Percentiles rank a stretch among this genome's conserved stretches.
Conservation (phyloP, 2,329 filamentous ascomycete genomes). For the Ceratocystis huliohia region DNA sequence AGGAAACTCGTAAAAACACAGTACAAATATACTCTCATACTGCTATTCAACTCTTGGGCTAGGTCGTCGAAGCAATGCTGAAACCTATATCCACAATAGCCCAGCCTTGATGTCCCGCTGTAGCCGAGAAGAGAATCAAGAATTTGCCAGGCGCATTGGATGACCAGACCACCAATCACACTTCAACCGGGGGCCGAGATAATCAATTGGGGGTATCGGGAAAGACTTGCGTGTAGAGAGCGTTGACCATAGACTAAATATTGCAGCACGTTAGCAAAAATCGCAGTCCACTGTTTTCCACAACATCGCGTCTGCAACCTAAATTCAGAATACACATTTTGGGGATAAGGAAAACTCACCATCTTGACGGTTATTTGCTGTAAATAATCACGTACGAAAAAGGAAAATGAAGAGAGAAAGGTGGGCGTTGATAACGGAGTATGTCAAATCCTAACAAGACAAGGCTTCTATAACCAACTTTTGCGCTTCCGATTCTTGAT, state of each 20-base stretch:
- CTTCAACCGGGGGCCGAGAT: background rate
- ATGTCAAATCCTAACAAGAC: slow-evolving; percentile 6
- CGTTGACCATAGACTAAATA: slow-evolving; percentile 31
- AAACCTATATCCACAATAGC: background rate
- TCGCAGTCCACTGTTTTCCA: background rate
- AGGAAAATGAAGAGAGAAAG: background rate
- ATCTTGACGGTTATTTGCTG: slow-evolving; percentile 14
- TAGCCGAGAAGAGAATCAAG: background rate
- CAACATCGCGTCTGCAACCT: background rate
- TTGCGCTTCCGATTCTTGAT: slow-evolving; percentile 17
- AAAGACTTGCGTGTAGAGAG: slow-evolving; percentile 48
- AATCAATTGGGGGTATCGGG: background rate
- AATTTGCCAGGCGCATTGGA: background rate
- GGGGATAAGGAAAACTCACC: slow-evolving; percentile 26
- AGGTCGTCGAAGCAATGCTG: background rate
- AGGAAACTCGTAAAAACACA: background rate
- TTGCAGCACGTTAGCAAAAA: slow-evolving; percentile 15
- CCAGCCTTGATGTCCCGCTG: background rate
- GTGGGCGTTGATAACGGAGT: too few relatives aligned
- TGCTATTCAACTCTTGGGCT: background rate
- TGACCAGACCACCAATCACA: background rate
- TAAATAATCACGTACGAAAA: slow-evolving; percentile 10
- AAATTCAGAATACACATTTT: slow-evolving; percentile 20
- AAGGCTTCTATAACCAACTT: slow-evolving; percentile 9
- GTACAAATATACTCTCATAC: background rate